Evolutionary conservation across 1,139 yeast genomes (phyloP).

Genomic region (Kodamaea sp.): DNA sequence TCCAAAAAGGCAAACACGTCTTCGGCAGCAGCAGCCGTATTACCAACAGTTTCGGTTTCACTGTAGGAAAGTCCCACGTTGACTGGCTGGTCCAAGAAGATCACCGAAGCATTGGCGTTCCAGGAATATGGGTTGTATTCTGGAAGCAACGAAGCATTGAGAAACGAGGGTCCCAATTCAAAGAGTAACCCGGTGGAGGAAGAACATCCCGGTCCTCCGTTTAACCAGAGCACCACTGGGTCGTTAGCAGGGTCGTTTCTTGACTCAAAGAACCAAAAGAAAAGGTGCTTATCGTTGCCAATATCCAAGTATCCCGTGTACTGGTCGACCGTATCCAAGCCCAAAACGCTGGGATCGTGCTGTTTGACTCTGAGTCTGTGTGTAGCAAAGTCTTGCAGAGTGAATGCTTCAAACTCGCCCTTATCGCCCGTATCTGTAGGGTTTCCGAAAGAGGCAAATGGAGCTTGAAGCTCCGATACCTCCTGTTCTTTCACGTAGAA

Average conservation of each 20-base stretch:
- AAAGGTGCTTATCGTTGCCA: constrained; percentile 25
- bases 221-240: constrained; percentile 48
- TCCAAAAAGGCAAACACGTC: constrained; percentile 57
- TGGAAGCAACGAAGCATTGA: constrained; percentile 42
- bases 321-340: constrained; percentile 11
- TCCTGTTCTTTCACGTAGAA: too few relatives aligned
- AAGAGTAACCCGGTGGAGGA: constrained; percentile 46
- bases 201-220: constrained; percentile 51
- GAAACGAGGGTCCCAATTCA: constrained; percentile 44
- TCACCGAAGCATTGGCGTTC: constrained; percentile 48
- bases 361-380: constrained; percentile 6
- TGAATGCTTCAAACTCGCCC: background rate
- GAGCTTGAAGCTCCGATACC: too few relatives aligned
- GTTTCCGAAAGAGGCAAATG: too few relatives aligned
- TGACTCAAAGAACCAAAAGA: constrained; percentile 47
- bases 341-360: constrained; percentile 6
- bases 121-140: constrained; percentile 42
- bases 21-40: constrained; percentile 68
- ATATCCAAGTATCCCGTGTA: constrained; percentile 14
- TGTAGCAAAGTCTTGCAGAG: background rate
- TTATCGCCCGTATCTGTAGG: too few relatives aligned
- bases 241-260: constrained; percentile 48
- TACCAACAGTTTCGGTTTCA: constrained; percentile 41
- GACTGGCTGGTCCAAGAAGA: constrained; percentile 50
- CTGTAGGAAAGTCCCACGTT: constrained; percentile 56